Conservation (phyloP, 257 asterid species). For the Solanum sitiens region DNA sequence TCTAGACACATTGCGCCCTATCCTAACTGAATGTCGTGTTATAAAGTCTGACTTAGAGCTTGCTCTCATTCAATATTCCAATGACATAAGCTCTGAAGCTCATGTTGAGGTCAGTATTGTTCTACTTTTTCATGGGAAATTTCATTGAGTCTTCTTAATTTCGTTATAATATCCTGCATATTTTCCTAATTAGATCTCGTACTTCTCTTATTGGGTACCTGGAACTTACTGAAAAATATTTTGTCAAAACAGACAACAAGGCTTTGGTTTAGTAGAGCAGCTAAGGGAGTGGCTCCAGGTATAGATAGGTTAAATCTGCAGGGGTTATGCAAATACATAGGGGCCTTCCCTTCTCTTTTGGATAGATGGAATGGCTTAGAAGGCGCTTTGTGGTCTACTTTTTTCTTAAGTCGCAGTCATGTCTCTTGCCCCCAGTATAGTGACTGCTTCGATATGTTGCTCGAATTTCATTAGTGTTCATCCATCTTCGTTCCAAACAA, state of each 20-base stretch:
- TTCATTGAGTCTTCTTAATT: background rate
- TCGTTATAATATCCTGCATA: background rate
- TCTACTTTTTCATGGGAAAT: background rate
- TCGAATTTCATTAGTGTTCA: background rate
- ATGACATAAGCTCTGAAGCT: slow-evolving; percentile 98
- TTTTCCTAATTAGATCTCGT: background rate
- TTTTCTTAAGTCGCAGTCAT: background rate
- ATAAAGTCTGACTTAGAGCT: slow-evolving; percentile 67
- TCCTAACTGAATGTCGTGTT: slow-evolving; percentile 95
- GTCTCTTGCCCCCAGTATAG: background rate
- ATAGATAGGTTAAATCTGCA: background rate
- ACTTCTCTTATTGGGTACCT: slow-evolving; percentile 1
- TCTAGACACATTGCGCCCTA: slow-evolving; percentile 63
- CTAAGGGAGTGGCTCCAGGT: background rate
- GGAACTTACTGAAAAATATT: background rate
- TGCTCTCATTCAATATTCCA: slow-evolving; percentile 83
- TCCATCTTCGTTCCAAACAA: too few species aligned
- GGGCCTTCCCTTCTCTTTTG: background rate
- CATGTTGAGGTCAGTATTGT: slow-evolving; percentile 71
- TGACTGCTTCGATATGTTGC: background rate
- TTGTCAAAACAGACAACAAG: background rate
- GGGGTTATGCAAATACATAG: background rate
- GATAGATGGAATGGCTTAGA: background rate
- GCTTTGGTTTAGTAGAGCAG: background rate
- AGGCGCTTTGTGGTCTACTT: background rate